Evolutionary conservation across 805 yeast genomes (phyloP).

Genomic region (Wickerhamiella spandovensis): DNA sequence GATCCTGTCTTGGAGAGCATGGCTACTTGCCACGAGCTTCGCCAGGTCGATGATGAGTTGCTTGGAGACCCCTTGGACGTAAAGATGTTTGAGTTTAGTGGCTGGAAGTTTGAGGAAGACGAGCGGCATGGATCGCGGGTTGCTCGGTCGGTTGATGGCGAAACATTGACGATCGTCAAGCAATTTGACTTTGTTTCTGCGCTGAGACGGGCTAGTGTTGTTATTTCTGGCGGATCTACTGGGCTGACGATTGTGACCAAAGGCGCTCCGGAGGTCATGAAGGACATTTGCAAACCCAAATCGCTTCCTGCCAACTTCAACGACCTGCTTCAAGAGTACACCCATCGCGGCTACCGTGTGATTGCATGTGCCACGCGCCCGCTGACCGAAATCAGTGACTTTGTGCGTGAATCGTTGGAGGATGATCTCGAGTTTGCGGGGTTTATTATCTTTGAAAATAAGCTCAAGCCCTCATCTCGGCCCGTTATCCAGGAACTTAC

Average conservation of each 20-base stretch:
- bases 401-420: constrained; percentile 53
- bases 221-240: constrained; percentile 34
- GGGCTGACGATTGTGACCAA: constrained; percentile 52
- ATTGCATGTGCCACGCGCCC: constrained; percentile 86
- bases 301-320: constrained; percentile 66
- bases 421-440: constrained; percentile 62
- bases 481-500: constrained; percentile 45
- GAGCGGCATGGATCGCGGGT: constrained; percentile 17
- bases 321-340: constrained; percentile 63
- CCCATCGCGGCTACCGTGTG: constrained; percentile 89
- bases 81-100: constrained; percentile 86
- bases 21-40: constrained; percentile 79
- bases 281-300: constrained; percentile 56
- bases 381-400: constrained; percentile 45
- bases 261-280: constrained; percentile 95
- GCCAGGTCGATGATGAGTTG: constrained; percentile 61
- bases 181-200: constrained; percentile 74
- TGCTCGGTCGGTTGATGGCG: constrained; percentile 6
- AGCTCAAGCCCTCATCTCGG: constrained; percentile 58
- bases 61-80: constrained; percentile 90
- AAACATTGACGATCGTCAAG: constrained; percentile 32
- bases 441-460: constrained; percentile 84
- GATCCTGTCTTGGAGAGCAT: constrained; percentile 21
- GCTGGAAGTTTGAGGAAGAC: constrained; percentile 65
- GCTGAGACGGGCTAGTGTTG: constrained; percentile 80